Conservation (phyloP, 441 rosid species). For the Lagerstroemia fauriei region DNA sequence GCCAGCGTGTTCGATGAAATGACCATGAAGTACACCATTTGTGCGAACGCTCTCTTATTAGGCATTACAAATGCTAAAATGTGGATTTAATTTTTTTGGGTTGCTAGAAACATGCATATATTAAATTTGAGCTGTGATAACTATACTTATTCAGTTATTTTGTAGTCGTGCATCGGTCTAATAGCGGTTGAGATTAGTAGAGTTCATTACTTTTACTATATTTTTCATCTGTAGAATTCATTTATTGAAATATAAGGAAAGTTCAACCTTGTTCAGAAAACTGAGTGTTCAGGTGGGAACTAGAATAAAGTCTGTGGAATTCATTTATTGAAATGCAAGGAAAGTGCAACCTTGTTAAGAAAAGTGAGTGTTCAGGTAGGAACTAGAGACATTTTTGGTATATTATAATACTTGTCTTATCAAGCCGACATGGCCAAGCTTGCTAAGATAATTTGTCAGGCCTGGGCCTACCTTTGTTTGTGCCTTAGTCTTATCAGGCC, state of each 20-base stretch:
- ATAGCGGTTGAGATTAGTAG: slow-evolving; percentile 45
- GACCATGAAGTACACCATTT: slow-evolving; percentile 50
- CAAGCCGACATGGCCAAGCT: too few species aligned
- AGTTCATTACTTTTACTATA: slow-evolving; percentile 42
- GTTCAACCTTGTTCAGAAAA: slow-evolving; percentile 48
- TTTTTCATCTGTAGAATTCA: slow-evolving; percentile 50
- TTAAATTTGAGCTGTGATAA: slow-evolving; percentile 44
- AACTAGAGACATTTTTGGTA: too few species aligned
- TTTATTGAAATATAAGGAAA: slow-evolving; percentile 63
- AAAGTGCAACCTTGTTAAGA: slow-evolving; percentile 48
- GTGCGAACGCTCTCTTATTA: slow-evolving; percentile 54
- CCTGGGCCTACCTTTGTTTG: too few species aligned
- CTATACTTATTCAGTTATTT: slow-evolving; percentile 43
- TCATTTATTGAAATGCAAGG: slow-evolving; percentile 62
- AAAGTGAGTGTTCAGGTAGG: slow-evolving; percentile 50
- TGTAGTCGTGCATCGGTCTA: slow-evolving; percentile 41
- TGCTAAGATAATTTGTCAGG: too few species aligned
- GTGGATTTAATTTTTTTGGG: slow-evolving; percentile 42
- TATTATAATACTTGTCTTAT: too few species aligned
- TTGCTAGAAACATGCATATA: slow-evolving; percentile 47
- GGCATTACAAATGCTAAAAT: slow-evolving; percentile 43
- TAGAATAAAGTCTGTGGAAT: slow-evolving; percentile 39
- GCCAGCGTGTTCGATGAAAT: slow-evolving; percentile 53
- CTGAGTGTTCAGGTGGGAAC: slow-evolving; percentile 46
- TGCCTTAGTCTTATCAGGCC: too few species aligned